Conservation (phyloP, 371 early-diverging fungal genomes). For the Smittium mucronatum region DNA sequence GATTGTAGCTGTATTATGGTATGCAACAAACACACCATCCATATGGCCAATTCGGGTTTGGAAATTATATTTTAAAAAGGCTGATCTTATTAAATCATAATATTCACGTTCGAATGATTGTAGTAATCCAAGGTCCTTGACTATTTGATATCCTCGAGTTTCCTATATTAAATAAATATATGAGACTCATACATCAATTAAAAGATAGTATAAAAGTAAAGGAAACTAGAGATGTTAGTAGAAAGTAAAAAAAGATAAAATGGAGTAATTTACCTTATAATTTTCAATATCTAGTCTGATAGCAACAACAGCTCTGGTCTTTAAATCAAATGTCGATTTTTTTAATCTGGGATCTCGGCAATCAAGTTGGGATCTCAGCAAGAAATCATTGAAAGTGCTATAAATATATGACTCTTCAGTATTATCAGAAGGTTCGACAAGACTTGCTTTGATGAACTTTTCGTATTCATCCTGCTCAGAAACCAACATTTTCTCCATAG, state of each 20-base stretch:
- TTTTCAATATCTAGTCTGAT: conserved; percentile 69
- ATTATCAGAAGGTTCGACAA: conserved; percentile 10
- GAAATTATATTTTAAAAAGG: conserved; percentile 78
- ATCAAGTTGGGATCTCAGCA: conserved; percentile 86
- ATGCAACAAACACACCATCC: conserved; percentile 91
- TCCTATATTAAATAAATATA: conserved; percentile 5
- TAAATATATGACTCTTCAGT: conserved; percentile 29
- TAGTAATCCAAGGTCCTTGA: conserved; percentile 39
- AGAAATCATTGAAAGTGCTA: conserved; percentile 37
- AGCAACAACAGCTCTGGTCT: conserved; percentile 77
- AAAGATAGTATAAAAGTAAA: not conserved
- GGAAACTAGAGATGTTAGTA: conserved; percentile 3
- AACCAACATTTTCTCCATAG: conserved; percentile 74
- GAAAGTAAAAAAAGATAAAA: conserved; percentile 12
- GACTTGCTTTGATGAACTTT: conserved; percentile 43
- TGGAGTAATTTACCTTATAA: conserved; percentile 39
- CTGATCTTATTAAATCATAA: conserved; percentile 82
- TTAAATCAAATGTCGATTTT: conserved; percentile 77
- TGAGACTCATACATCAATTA: not conserved
- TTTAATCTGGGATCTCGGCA: conserved; percentile 65
- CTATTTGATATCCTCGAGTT: conserved; percentile 30
- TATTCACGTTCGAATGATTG: conserved; percentile 86
- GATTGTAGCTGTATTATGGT: conserved; percentile 79
- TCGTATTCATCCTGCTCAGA: conserved; percentile 47
- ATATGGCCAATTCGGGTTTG: conserved; percentile 91